A percentile compares a stretch with the other conserved stretches of the same genome.
phyloP scores from a whole-genome alignment of 2,329 filamentous ascomycete species.

The Biscogniauxia mediterranea region DNA sequence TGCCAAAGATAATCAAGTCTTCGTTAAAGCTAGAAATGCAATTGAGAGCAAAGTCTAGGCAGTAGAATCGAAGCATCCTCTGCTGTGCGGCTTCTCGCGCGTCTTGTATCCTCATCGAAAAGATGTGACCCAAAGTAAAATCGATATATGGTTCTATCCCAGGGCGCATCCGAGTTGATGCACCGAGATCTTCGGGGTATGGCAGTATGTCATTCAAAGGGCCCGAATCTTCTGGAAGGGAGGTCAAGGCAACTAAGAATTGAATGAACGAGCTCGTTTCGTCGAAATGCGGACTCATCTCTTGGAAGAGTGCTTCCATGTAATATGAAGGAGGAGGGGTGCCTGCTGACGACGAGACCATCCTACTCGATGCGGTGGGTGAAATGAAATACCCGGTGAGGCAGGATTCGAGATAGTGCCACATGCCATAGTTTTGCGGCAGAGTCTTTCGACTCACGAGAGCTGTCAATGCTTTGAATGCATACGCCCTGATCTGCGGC shows the following conservation, averaged over 20 bases:
- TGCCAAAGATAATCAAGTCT: conserved; percentile 81
- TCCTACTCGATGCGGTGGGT: conserved; percentile 22
- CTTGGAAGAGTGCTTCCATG: conserved; percentile 67
- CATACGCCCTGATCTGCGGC: conserved; percentile 75
- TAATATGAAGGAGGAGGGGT: conserved; percentile 29
- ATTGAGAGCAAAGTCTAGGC: conserved; percentile 77
- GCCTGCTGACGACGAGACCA: conserved; percentile 33
- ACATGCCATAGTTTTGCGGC: conserved; percentile 69
- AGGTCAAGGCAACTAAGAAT: conserved; percentile 69
- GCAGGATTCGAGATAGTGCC: conserved; percentile 79
- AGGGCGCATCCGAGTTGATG: conserved; percentile 68
- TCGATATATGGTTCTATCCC: conserved; percentile 94
- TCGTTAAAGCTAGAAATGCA: conserved; percentile 91
- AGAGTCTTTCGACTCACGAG: conserved; percentile 72
- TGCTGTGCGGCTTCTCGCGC: conserved; percentile 66
- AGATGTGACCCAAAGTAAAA: conserved; percentile 78
- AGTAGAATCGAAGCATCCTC: conserved; percentile 72
- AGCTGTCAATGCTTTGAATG: conserved; percentile 74
- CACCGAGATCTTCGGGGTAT: conserved; percentile 83
- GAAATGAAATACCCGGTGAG: conserved; percentile 58
- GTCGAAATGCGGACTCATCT: conserved; percentile 76
- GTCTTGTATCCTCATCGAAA: conserved; percentile 65
- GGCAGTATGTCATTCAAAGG: conserved; percentile 73
- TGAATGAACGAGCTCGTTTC: conserved; percentile 82
- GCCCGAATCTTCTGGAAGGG: conserved; percentile 60